A percentile compares a stretch with the other conserved stretches of the same genome.
Evolutionary conservation across 345 rosid genomes (phyloP).

Genomic region (Eucalyptus pauciflora): DNA sequence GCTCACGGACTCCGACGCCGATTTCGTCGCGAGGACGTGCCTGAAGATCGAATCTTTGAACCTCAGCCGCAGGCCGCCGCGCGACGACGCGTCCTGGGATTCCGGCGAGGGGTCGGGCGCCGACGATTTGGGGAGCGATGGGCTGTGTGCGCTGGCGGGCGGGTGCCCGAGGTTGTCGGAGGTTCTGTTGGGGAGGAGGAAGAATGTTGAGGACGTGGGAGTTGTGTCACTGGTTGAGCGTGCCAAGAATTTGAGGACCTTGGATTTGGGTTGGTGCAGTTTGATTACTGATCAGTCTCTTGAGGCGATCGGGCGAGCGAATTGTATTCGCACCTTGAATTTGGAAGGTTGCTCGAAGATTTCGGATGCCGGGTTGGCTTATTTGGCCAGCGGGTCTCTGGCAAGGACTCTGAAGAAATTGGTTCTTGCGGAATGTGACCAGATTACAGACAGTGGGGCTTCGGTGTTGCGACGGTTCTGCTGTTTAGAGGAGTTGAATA

Average conservation of each 20-base stretch:
- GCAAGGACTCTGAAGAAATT: constrained; percentile 17
- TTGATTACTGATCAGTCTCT: constrained; percentile 20
- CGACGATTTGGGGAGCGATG: constrained; percentile 15
- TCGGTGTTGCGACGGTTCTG: constrained; percentile 8
- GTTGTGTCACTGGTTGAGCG: constrained; percentile 6
- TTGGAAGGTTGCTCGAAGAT: constrained; percentile 22
- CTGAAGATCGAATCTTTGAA: constrained; percentile 11
- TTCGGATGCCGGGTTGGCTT: constrained; percentile 17
- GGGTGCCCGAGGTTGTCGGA: constrained; percentile 12
- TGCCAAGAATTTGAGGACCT: constrained; percentile 7
- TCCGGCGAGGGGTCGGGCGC: not conserved
- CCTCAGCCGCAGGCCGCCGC: constrained; percentile 4
- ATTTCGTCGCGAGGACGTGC: constrained; percentile 19
- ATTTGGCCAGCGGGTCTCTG: constrained; percentile 13
- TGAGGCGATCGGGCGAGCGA: constrained; percentile 7
- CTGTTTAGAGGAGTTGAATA: constrained; percentile 35
- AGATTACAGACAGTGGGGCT: constrained; percentile 24
- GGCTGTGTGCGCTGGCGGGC: constrained; percentile 11
- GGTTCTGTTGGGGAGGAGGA: constrained; percentile 19
- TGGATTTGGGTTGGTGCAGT: constrained; percentile 28
- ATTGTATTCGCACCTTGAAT: constrained; percentile 13
- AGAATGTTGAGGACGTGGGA: constrained; percentile 13
- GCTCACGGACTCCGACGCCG: constrained; percentile 9
- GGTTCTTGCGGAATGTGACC: constrained; percentile 25
- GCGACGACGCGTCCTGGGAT: not conserved